Percentiles rank a stretch among this genome's conserved stretches.
phyloP scores from a whole-genome alignment of 352 stramenopile species.

The Globisporangium apiculatum region DNA sequence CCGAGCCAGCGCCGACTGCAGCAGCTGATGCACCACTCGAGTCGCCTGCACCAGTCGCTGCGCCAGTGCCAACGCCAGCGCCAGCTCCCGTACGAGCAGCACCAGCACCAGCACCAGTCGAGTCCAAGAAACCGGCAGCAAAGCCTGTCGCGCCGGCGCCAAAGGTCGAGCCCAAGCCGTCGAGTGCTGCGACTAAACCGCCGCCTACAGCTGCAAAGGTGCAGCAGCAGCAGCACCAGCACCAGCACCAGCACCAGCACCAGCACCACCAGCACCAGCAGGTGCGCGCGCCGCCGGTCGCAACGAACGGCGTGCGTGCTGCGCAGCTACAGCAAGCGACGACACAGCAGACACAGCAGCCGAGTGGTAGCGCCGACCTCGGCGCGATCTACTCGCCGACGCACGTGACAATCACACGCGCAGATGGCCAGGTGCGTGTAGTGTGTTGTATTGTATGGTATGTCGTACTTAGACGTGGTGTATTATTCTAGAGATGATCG shows the following conservation, averaged over 20 bases:
- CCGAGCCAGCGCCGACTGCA: conserved; percentile 1
- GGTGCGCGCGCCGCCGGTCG: conserved; percentile 1
- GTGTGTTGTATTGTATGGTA: too few relatives aligned
- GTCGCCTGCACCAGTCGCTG: conserved; percentile 10
- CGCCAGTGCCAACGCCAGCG: conserved; percentile 8
- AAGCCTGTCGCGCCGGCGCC: neutral
- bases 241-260: neutral
- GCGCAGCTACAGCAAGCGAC: neutral
- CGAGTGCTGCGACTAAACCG: neutral
- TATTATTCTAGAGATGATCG: too few relatives aligned
- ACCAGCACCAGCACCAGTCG: conserved; percentile 3
- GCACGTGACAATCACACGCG: conserved; percentile 67
- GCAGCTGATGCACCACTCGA: conserved; percentile 4
- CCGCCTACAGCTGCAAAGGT: neutral
- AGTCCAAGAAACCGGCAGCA: conserved; percentile 2
- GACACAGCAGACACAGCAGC: neutral
- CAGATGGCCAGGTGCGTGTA: conserved; percentile 38
- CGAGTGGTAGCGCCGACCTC: conserved; percentile 9
- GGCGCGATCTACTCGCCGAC: conserved; percentile 58
- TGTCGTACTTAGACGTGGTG: too few relatives aligned
- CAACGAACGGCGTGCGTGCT: neutral
- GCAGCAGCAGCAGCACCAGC: conserved; percentile 2
- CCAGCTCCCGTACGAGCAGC: conserved; percentile 5
- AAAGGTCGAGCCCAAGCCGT: conserved; percentile 1
- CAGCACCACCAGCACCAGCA: neutral